Evolutionary conservation across 2,329 filamentous ascomycete genomes (phyloP).

Genomic region (Penicillium sp.): DNA sequence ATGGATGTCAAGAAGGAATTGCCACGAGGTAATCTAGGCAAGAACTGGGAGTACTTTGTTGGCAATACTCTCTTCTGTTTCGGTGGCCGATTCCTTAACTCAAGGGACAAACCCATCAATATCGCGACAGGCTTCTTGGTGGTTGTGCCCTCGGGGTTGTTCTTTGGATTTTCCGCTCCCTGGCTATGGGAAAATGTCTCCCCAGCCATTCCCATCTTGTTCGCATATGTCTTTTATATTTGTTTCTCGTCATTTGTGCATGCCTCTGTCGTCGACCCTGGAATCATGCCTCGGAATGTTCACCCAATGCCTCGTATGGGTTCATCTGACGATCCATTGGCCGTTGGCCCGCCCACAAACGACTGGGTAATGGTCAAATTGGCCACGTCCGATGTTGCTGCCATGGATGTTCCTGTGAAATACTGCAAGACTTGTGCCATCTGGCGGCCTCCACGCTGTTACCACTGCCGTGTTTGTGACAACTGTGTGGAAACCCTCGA

Average conservation of each 20-base stretch:
- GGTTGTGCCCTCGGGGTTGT: conserved; percentile 76
- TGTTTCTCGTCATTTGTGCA: conserved; percentile 93
- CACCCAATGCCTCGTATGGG: conserved; percentile 80
- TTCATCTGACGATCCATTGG: conserved; percentile 76
- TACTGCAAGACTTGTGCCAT: conserved; percentile 98
- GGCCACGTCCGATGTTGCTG: conserved; percentile 70
- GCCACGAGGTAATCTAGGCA: conserved; percentile 54
- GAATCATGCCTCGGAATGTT: conserved; percentile 88
- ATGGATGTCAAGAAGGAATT: conserved; percentile 48
- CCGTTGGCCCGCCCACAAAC: conserved; percentile 79
- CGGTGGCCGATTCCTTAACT: conserved; percentile 84
- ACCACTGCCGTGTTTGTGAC: conserved; percentile 95
- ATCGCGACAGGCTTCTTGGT: conserved; percentile 80
- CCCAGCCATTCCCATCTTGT: conserved; percentile 83
- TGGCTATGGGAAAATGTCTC: conserved; percentile 87
- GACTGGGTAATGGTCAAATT: conserved; percentile 94
- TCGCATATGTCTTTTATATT: conserved; percentile 88
- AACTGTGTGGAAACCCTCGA: conserved; percentile 97
- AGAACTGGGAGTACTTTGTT: conserved; percentile 88
- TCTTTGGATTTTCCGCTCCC: conserved; percentile 79
- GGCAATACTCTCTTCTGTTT: conserved; percentile 91
- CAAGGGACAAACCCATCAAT: conserved; percentile 83
- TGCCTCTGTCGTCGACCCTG: conserved; percentile 88
- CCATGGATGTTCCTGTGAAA: conserved; percentile 97
- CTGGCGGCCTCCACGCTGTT: conserved; percentile 92